Base-by-base conservation (phyloP, 306 rosid genomes). In the Trifolium fragiferum region DNA sequence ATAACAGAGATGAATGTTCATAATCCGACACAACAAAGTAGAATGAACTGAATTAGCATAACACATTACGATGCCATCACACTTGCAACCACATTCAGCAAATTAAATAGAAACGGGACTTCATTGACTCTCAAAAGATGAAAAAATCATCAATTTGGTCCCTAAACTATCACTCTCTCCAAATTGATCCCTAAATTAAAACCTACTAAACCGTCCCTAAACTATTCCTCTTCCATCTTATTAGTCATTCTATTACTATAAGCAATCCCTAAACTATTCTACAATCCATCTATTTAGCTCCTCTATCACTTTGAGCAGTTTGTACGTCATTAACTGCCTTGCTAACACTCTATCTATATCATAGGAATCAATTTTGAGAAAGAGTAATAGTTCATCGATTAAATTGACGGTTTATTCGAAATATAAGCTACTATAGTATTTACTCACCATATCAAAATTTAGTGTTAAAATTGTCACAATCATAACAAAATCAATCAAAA, bases 391-490 rank as follows among this genome's bases (percentile, higher is more conserved):
- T 13, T 59, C 18, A 27, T 25, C 5, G 2, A 59, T 37, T 25
- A 25, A 57, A 57, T 21, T 57, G 8, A 57, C n/a, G 0, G n/a
- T 6, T 10, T 10, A 55, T 23, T 57, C 63, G 0, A 1, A 55
- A 32, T 44, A 62, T 40, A 19, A 37, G 21, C 66, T 7, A 4
- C 58, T 7, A 60, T 3, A n/a, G 4, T 27, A 40, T 25, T 49
- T 71, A 72, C 60, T 72, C 50, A n/a, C 33, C 25, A 32, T 55
- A 80, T 60, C 38, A 65, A 53, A 70, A 76, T 33, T 50, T n/a
- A 32, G 25, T 40, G 58, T 19, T 50, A 66, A 21, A 54, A 9
- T 14, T 10, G 10, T 58, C 18, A 80, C 64, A 70, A 25, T 13
- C 25, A 68, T 8, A 25, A 57, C 63, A 73, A 40, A 76, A 66